A percentile compares a stretch with the other conserved stretches of the same genome.
These are phyloP conservation scores for Penicillium griseofulvum DNA, from an alignment of 2,329 filamentous ascomycete genomes.

Conservation along the genomic window DNA sequence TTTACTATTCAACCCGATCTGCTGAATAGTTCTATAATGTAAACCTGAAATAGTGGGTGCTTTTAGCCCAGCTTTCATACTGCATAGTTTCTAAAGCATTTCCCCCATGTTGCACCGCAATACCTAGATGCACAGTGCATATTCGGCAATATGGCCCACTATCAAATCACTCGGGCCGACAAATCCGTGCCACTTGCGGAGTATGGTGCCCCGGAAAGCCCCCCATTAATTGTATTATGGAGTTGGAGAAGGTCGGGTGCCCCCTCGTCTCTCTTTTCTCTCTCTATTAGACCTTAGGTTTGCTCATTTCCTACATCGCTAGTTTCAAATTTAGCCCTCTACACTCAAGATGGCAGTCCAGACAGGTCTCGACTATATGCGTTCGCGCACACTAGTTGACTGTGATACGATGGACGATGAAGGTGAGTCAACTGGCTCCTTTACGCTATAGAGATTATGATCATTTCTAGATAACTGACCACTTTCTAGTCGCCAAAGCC, in stretches of 20 bases:
- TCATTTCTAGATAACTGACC: conserved; percentile 2
- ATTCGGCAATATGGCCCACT: not conserved
- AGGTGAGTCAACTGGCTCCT: conserved; percentile 30
- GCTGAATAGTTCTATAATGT: not conserved
- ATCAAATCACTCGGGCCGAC: not conserved
- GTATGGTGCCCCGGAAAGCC: not conserved
- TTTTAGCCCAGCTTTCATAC: not conserved
- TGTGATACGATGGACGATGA: conserved; percentile 54
- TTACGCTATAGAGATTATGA: not conserved
- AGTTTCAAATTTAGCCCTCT: not conserved
- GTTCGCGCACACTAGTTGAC: conserved; percentile 48
- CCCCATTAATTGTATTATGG: not conserved
- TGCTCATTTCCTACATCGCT: not conserved
- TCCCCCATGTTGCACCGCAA: not conserved
- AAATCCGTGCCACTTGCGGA: not conserved
- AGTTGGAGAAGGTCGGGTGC: conserved; percentile 1
- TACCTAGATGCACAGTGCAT: not conserved
- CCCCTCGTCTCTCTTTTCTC: not conserved
- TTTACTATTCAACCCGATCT: not conserved
- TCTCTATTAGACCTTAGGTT: not conserved
- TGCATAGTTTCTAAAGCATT: not conserved
- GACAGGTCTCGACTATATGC: conserved; percentile 44
- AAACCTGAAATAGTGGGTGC: not conserved
- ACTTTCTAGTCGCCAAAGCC: conserved; percentile 42
- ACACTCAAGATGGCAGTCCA: conserved; percentile 18